Conservation (phyloP, 176 grass and related monocot genomes). For the Juncus inflexus region DNA sequence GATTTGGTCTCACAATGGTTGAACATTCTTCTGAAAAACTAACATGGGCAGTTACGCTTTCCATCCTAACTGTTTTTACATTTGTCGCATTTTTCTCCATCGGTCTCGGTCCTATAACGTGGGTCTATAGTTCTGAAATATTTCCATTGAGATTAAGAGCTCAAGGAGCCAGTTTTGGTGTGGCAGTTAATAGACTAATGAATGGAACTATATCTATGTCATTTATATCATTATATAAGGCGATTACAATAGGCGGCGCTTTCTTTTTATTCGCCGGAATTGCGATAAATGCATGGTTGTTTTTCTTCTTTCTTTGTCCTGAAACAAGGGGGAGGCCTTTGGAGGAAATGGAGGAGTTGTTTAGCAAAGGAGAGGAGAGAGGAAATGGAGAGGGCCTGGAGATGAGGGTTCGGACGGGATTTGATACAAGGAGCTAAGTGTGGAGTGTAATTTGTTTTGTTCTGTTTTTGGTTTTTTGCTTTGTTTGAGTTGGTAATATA, state of each 20-base stretch:
- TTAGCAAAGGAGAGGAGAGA: conserved; percentile 29
- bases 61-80: conserved; percentile 47
- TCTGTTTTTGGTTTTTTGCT: too few relatives aligned
- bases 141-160: conserved; percentile 69
- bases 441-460: too few relatives aligned
- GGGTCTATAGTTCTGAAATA: conserved; percentile 93
- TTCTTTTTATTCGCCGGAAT: conserved; percentile 73
- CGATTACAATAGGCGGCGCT: conserved; percentile 58
- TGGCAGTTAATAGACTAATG: conserved; percentile 59
- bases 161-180: conserved; percentile 57
- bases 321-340: conserved; percentile 62
- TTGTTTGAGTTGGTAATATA: too few relatives aligned
- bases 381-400: neutral
- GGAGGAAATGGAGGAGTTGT: conserved; percentile 68
- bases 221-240: conserved; percentile 66
- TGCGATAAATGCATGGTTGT: conserved; percentile 52
- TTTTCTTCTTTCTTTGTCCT: conserved; percentile 66
- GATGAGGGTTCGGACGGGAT: neutral
- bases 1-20: conserved; percentile 37
- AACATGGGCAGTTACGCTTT: conserved; percentile 28
- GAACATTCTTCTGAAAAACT: conserved; percentile 1
- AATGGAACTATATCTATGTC: conserved; percentile 68
- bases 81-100: conserved; percentile 68
- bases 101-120: conserved; percentile 68
- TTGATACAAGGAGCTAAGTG: conserved; percentile 28